A percentile compares a stretch with the other conserved stretches of the same genome.
phyloP scores from a whole-genome alignment of 139 green algal species.

The Pseudopediastrum boryanum region DNA sequence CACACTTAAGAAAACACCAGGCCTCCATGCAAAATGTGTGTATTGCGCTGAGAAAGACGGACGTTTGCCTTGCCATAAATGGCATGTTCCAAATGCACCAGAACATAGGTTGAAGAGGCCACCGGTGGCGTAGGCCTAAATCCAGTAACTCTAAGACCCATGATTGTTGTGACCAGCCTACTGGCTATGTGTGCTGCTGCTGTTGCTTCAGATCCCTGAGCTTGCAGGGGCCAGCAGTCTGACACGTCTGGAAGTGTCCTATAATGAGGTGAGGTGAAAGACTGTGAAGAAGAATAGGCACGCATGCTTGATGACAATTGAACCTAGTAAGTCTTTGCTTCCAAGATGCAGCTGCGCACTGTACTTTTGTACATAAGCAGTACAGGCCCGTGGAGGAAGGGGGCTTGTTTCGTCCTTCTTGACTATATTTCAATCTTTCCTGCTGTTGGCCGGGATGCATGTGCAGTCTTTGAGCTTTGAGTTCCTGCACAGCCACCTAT shows the following conservation, averaged over 20 bases:
- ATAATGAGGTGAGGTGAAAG: conserved; percentile 72
- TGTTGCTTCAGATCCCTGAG: conserved; percentile 63
- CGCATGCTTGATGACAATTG: not conserved
- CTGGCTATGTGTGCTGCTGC: not conserved
- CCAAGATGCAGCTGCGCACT: not conserved
- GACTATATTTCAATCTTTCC: not conserved
- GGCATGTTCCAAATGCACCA: too few species aligned
- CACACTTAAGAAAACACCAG: not conserved
- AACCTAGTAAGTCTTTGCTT: not conserved
- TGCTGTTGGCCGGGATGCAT: not conserved
- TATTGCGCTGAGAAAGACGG: not conserved
- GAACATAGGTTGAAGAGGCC: too few species aligned
- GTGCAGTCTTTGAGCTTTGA: not conserved
- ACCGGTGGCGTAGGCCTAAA: too few species aligned
- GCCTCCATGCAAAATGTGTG: not conserved
- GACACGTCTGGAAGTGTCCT: conserved; percentile 81
- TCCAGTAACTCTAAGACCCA: not conserved
- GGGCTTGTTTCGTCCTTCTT: not conserved
- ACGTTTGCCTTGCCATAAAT: not conserved
- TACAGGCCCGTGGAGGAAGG: not conserved
- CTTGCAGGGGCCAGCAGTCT: conserved; percentile 64
- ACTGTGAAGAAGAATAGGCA: too few species aligned
- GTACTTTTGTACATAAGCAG: not conserved
- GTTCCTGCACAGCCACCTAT: not conserved
- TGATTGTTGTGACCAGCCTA: not conserved